Conservation (phyloP, 2,329 filamentous ascomycete species). For the Paraconiothyrium sp. region DNA sequence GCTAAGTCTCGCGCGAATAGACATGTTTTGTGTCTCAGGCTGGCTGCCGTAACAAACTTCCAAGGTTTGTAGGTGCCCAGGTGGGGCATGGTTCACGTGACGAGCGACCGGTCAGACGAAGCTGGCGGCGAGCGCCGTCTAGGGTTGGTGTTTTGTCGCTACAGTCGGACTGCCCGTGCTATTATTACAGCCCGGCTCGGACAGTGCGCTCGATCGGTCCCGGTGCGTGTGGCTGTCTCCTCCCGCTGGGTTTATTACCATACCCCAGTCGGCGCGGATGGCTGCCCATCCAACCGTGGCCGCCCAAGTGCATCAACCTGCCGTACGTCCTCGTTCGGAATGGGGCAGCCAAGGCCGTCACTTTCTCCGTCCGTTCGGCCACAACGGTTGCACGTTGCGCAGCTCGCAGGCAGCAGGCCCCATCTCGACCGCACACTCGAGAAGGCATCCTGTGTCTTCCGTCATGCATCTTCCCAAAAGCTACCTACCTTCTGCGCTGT, state of each 20-base stretch:
- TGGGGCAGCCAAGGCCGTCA: slow-evolving; percentile 30
- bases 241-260: slow-evolving; percentile 20
- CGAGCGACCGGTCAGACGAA: slow-evolving; percentile 22
- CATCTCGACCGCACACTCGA: slow-evolving; percentile 21
- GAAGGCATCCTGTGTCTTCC: slow-evolving; percentile 22
- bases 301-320: slow-evolving; percentile 20
- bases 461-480: slow-evolving; percentile 29
- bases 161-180: slow-evolving; percentile 16
- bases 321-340: slow-evolving; percentile 25
- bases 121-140: neutral
- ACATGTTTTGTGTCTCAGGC: slow-evolving; percentile 17
- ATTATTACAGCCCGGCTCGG: slow-evolving; percentile 24
- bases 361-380: slow-evolving; percentile 23
- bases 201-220: slow-evolving; percentile 8
- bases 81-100: slow-evolving; percentile 19
- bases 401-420: slow-evolving; percentile 22
- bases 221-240: slow-evolving; percentile 10
- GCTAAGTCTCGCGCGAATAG: slow-evolving; percentile 11
- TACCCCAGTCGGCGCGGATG: slow-evolving; percentile 26
- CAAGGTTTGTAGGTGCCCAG: neutral
- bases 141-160: slow-evolving; percentile 19
- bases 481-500: slow-evolving; percentile 21
- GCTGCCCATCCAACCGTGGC: slow-evolving; percentile 26
- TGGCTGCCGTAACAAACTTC: slow-evolving; percentile 10
- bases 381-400: slow-evolving; percentile 23